These are phyloP conservation scores for Neofusicoccum laricinum DNA, from an alignment of 2,329 filamentous ascomycete species.

Conservation along the genomic window DNA sequence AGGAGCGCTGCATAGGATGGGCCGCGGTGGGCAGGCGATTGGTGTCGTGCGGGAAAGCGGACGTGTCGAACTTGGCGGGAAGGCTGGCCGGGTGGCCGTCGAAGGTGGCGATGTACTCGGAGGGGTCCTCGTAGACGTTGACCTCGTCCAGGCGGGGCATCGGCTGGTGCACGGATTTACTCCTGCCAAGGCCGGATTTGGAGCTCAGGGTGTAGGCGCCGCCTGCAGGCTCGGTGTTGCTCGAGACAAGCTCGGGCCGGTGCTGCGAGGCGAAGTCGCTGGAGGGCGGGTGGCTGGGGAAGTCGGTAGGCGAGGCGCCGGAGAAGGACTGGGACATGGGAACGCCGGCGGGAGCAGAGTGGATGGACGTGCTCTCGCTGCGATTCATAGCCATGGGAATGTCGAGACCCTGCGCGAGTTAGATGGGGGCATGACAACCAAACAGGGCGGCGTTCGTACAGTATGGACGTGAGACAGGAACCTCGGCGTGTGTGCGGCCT, in stretches of 20 bases:
- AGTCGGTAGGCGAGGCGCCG: conserved; percentile 22
- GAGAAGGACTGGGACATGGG: conserved; percentile 28
- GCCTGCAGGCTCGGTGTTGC: conserved; percentile 16
- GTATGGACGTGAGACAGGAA: conserved; percentile 30
- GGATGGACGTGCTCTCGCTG: conserved; percentile 19
- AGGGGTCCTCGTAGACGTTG: conserved; percentile 34
- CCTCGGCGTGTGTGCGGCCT: conserved; percentile 31
- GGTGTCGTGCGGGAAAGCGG: conserved; percentile 18
- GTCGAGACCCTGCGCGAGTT: conserved; percentile 27
- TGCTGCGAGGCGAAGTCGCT: neutral
- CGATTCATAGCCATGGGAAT: conserved; percentile 30
- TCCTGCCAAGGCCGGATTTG: conserved; percentile 22
- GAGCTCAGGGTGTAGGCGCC: conserved; percentile 34
- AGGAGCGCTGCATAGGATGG: conserved; percentile 21
- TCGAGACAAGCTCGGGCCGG: conserved; percentile 4
- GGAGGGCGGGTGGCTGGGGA: conserved; percentile 13
- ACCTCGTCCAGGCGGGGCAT: conserved; percentile 25
- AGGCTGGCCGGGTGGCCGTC: conserved; percentile 20
- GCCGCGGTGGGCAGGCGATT: conserved; percentile 21
- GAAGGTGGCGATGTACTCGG: conserved; percentile 35
- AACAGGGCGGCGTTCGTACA: conserved; percentile 30
- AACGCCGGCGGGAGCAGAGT: conserved; percentile 30
- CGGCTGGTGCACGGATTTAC: conserved; percentile 25
- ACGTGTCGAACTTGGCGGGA: conserved; percentile 16
- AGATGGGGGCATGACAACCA: conserved; percentile 28